phyloP scores from a whole-genome alignment of 1,284 basidiomycete species.

The Moniliophthora roreri region DNA sequence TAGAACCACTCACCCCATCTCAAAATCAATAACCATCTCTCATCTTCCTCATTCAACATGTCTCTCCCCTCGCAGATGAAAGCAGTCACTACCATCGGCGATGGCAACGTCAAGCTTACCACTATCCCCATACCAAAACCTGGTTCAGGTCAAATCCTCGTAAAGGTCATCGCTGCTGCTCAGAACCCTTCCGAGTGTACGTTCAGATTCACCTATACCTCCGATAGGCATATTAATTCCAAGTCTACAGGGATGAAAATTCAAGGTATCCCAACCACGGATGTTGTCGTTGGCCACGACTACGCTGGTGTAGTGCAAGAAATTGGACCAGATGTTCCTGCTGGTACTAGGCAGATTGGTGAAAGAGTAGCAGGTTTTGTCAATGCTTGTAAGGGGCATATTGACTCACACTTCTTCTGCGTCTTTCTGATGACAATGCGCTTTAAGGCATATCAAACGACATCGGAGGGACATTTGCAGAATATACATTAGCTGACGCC shows the following conservation, averaged over 20 bases:
- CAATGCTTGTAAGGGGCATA: constrained; percentile 3
- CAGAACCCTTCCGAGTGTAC: constrained; percentile 16
- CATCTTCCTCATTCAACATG: not conserved
- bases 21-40: too few relatives aligned
- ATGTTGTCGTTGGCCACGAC: constrained; percentile 10
- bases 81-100: constrained; percentile 11
- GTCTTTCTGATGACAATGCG: not conserved
- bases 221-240: not conserved
- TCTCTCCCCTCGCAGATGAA: constrained; percentile 12
- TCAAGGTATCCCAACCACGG: not conserved
- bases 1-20: too few relatives aligned
- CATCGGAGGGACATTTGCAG: constrained; percentile 18
- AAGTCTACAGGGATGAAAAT: constrained; percentile 13
- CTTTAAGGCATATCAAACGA: constrained; percentile 4
- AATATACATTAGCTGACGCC: constrained; percentile 26
- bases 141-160: constrained; percentile 13
- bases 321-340: constrained; percentile 13
- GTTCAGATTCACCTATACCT: not conserved
- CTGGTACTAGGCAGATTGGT: constrained; percentile 8
- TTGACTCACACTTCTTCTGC: not conserved
- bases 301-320: constrained; percentile 15
- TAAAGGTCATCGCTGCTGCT: constrained; percentile 15
- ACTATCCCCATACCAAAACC: constrained; percentile 9
- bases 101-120: constrained; percentile 8
- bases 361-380: constrained; percentile 15